Evolutionary conservation across 805 yeast genomes (phyloP).

Genomic region (Yamadazyma nakazawae): DNA sequence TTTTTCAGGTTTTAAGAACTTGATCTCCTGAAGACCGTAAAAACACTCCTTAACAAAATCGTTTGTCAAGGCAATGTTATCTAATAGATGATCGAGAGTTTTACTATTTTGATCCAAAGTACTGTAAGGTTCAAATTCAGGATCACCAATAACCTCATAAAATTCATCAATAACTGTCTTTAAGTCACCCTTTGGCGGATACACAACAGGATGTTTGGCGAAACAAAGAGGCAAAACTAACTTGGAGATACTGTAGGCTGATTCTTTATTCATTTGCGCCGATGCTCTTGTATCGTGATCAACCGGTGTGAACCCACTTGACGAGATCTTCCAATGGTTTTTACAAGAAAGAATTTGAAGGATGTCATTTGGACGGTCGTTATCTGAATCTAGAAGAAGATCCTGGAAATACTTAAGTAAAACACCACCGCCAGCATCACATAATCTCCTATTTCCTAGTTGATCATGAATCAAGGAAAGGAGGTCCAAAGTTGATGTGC

Average conservation of each 20-base stretch:
- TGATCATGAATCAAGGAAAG: slow-evolving; percentile 67
- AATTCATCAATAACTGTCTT: slow-evolving; percentile 70
- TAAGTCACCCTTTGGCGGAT: slow-evolving; percentile 64
- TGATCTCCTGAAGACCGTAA: slow-evolving; percentile 42
- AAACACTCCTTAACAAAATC: slow-evolving; percentile 48
- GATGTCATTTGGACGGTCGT: slow-evolving; percentile 56
- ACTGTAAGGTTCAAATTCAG: slow-evolving; percentile 43
- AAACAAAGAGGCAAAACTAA: slow-evolving; percentile 56
- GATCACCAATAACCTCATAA: slow-evolving; percentile 69
- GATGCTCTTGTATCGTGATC: slow-evolving; percentile 54
- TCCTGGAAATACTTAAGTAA: slow-evolving; percentile 61
- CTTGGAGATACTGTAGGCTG: slow-evolving; percentile 38
- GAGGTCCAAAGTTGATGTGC: slow-evolving; percentile 24
- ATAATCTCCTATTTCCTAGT: slow-evolving; percentile 64
- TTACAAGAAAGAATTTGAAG: slow-evolving; percentile 78
- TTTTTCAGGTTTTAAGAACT: slow-evolving; percentile 26
- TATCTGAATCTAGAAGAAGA: slow-evolving; percentile 29
- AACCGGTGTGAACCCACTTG: slow-evolving; percentile 58
- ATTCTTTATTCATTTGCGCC: slow-evolving; percentile 24
- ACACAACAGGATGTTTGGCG: slow-evolving; percentile 55
- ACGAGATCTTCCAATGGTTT: slow-evolving; percentile 61
- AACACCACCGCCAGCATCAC: slow-evolving; percentile 61
- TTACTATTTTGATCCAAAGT: slow-evolving; percentile 33
- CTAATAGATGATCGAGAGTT: slow-evolving; percentile 45
- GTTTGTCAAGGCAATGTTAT: slow-evolving; percentile 40